Percentiles rank a stretch among this genome's conserved stretches.
phyloP scores from a whole-genome alignment of 495 filamentous ascomycete genomes.

The Penicillium silybi region DNA sequence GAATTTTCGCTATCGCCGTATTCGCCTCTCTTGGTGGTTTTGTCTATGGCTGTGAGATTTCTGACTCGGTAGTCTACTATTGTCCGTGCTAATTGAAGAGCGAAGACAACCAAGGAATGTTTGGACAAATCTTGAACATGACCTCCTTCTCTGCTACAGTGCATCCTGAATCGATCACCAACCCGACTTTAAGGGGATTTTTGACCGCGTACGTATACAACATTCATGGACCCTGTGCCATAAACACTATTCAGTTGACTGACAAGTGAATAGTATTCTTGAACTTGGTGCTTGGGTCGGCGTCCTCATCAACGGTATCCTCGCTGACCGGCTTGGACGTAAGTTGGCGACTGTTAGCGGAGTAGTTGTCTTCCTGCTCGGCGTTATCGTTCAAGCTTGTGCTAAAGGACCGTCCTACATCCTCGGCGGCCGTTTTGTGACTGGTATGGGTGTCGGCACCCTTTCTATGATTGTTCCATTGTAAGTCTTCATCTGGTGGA shows the following conservation, averaged over 20 bases:
- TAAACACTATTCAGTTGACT: neutral
- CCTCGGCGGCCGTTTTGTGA: conserved; percentile 31
- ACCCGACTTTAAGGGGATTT: neutral
- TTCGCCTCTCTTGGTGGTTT: conserved; percentile 17
- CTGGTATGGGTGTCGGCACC: conserved; percentile 5
- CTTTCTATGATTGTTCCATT: conserved; percentile 7
- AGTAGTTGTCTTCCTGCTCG: neutral
- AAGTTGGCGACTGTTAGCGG: neutral
- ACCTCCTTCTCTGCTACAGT: neutral
- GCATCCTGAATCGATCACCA: neutral
- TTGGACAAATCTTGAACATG: conserved; percentile 5
- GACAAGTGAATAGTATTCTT: conserved; percentile 1
- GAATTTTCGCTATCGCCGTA: conserved; percentile 10
- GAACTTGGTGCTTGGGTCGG: conserved; percentile 9
- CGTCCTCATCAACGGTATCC: conserved; percentile 1
- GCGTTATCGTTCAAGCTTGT: conserved; percentile 7
- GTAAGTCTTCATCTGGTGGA: neutral
- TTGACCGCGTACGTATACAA: neutral
- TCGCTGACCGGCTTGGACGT: conserved; percentile 6
- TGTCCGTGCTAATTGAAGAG: neutral
- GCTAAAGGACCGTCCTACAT: conserved; percentile 1
- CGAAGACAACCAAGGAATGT: conserved; percentile 10
- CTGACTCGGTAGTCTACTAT: neutral
- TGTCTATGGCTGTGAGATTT: conserved; percentile 10
- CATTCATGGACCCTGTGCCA: neutral